Evolutionary conservation across 495 filamentous ascomycete species (phyloP).

Genomic region (Podospora pseudopauciseta): DNA sequence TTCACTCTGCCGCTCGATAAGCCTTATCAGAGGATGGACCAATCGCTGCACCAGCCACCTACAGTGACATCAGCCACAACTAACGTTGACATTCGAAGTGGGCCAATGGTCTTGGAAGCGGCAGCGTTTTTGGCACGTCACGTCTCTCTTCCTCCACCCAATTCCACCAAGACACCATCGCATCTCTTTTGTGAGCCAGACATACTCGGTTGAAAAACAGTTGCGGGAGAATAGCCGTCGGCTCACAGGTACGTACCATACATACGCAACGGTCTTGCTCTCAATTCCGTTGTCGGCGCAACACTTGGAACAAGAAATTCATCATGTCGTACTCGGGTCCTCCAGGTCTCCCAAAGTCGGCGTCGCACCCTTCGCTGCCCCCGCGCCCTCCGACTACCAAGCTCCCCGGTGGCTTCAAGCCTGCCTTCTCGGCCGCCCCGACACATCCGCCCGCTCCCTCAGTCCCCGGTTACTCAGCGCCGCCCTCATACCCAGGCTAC

Average conservation of each 20-base stretch:
- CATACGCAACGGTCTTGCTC: constrained; percentile 21
- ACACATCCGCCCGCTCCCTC: constrained; percentile 11
- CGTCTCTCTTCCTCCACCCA: neutral
- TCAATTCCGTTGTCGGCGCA: constrained; percentile 26
- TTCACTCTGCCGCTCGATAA: neutral
- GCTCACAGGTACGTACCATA: constrained; percentile 49
- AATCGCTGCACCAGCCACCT: neutral
- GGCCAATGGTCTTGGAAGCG: neutral
- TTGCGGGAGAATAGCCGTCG: constrained; percentile 21
- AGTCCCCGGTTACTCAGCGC: constrained; percentile 30
- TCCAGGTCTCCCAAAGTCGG: constrained; percentile 68
- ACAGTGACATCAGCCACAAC: neutral
- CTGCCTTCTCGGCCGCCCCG: constrained; percentile 49
- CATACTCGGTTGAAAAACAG: constrained; percentile 20
- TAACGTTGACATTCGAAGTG: neutral
- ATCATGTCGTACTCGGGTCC: constrained; percentile 93
- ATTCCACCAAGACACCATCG: neutral
- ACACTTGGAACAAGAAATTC: constrained; percentile 57
- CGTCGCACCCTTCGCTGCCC: constrained; percentile 67
- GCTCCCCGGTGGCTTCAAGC: constrained; percentile 54
- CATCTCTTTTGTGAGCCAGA: constrained; percentile 22
- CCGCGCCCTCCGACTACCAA: constrained; percentile 74
- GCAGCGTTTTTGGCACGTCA: neutral
- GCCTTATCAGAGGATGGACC: neutral
- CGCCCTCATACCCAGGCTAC: constrained; percentile 29